Base-by-base conservation (phyloP, 345 rosid species). In the Schrenkiella parvula region DNA sequence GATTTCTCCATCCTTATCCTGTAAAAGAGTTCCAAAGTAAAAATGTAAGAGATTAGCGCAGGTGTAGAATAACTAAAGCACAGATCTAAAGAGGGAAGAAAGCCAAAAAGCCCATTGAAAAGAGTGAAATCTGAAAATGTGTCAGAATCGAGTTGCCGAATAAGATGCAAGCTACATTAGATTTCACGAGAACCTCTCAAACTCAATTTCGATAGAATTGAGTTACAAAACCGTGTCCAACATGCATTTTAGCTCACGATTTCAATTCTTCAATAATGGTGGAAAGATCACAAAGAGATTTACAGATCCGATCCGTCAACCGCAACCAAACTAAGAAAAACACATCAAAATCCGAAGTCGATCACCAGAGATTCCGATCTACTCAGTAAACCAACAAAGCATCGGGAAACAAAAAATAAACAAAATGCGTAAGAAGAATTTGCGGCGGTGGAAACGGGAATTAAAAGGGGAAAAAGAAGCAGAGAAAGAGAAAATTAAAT, bases 1-100 rank as follows among this genome's bases (percentile, higher is more conserved):
- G 98, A 91, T 65, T 89, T 93, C 91, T 93, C 98, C 98, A 93
- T 93, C 31, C 35, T 62, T 38, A 31, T 15, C 39, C 37, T 67
- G 41, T 28, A 17, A 51, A 46, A 15, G 17, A 25, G 17, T 11
- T 43, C 6, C 21, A 3, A 15, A 46, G 52, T 7, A 2, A 22
- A 43, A 38, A 38, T 6, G 9, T 4, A 60, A 12, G 4, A 13
- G 42, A 38, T 13, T 12, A 13, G 42, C 42, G 5, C n/a, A 21
- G 28, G 4, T 18, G 8, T 4, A 13, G 13, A 39, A 12, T 13
- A 39, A 14, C 17, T 54, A 13, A 35, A 12, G 67, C 59, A 23
- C 41, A 59, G 60, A 58, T 58, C 66, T 56, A 34, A 28, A 58
- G 18, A 44, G 44, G n/a, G 17, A 54, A 28, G 4, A 9, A 42